Conservation (phyloP, 2,329 filamentous ascomycete genomes). For the Colletotrichum sojae region DNA sequence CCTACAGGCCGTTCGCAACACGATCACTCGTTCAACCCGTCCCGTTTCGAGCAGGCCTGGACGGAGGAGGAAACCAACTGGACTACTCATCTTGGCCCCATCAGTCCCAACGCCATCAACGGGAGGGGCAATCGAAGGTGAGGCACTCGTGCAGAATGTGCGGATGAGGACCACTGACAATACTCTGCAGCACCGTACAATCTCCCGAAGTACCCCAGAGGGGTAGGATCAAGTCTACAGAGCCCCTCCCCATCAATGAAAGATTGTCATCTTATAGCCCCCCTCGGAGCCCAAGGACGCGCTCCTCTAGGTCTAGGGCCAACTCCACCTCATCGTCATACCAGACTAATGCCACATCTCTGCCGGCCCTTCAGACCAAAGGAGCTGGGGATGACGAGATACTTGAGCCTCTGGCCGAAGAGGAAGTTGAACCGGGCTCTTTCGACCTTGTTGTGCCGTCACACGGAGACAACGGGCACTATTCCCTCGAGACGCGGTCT, state of each 20-base stretch:
- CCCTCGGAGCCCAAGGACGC: constrained; percentile 46
- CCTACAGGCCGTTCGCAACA: constrained; percentile 3
- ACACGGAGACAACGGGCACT: constrained; percentile 43
- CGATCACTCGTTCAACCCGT: constrained; percentile 18
- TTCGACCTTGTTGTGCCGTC: constrained; percentile 52
- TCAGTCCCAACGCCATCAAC: constrained; percentile 24
- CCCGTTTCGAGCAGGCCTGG: constrained; percentile 35
- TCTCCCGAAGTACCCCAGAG: constrained; percentile 9
- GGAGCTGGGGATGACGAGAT: constrained; percentile 46
- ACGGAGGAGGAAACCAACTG: constrained; percentile 35
- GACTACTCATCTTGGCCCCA: constrained; percentile 26
- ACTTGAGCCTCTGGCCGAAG: constrained; percentile 53
- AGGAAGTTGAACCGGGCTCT: constrained; percentile 55
- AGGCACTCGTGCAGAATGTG: background rate
- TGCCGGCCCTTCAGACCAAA: constrained; percentile 44
- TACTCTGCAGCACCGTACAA: constrained; percentile 5
- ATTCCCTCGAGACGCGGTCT: constrained; percentile 74
- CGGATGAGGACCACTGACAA: background rate
- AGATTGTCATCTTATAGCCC: constrained; percentile 45
- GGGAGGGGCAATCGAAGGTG: constrained; percentile 26
- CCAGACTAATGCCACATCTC: constrained; percentile 45
- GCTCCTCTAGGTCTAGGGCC: constrained; percentile 46
- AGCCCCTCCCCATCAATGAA: constrained; percentile 40
- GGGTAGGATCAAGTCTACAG: constrained; percentile 36
- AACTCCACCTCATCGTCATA: constrained; percentile 49